A percentile compares a stretch with the other conserved stretches of the same genome.
These are phyloP conservation scores for Toxicodendron radicans DNA, from an alignment of 345 rosid species.

Conservation along the genomic window DNA sequence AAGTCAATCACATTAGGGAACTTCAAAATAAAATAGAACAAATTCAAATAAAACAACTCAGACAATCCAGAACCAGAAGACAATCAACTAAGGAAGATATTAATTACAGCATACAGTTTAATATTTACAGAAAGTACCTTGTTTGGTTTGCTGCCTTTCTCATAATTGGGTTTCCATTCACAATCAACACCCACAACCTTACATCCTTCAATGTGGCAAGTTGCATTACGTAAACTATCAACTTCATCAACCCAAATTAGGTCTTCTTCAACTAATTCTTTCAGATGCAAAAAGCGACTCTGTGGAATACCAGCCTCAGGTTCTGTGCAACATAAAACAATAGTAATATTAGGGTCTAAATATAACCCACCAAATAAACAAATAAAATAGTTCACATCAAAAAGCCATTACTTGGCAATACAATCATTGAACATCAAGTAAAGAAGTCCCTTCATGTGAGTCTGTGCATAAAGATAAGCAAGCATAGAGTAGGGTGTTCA, in stretches of 20 bases:
- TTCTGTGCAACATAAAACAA: slow-evolving; percentile 47
- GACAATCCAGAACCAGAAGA: not conserved
- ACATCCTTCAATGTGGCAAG: slow-evolving; percentile 58
- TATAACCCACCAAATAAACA: not conserved
- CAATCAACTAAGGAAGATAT: not conserved
- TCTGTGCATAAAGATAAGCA: not conserved
- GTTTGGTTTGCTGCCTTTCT: slow-evolving; percentile 69
- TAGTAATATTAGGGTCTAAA: slow-evolving; percentile 15
- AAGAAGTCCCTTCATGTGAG: not conserved
- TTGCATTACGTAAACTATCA: slow-evolving; percentile 52
- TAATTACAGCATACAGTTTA: not conserved
- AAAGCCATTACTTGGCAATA: slow-evolving; percentile 7
- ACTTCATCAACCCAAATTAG: slow-evolving; percentile 80
- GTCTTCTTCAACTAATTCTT: slow-evolving; percentile 63
- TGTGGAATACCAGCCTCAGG: slow-evolving; percentile 39
- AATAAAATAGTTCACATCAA: not conserved
- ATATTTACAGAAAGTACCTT: slow-evolving; percentile 46
- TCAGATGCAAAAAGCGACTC: slow-evolving; percentile 54
- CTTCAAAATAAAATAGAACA: too few relatives aligned
- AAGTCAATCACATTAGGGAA: not conserved
- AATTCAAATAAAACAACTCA: not conserved
- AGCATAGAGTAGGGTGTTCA: not conserved
- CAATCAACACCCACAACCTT: slow-evolving; percentile 87
- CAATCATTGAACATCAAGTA: not conserved
- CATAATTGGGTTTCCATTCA: slow-evolving; percentile 96